Base-by-base conservation (phyloP, 2,329 filamentous ascomycete species). In the Davidsoniella eucalypti region DNA sequence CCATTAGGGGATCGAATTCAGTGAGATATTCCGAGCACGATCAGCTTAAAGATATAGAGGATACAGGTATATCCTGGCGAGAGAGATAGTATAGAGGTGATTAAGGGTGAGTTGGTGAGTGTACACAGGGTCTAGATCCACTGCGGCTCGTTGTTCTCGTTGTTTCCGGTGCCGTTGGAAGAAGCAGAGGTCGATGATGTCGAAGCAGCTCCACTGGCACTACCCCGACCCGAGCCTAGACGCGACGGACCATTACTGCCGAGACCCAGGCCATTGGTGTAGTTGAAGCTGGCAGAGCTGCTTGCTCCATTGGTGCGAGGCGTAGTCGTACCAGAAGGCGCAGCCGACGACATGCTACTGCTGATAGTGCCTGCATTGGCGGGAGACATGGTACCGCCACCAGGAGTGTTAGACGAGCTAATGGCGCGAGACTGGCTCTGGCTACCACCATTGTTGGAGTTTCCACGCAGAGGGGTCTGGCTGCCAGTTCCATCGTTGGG, bases 401-500 rank as follows among this genome's bases (percentile, higher is more conserved):
- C 45, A n/a, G 50, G 38, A 6, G 44, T 52, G 40, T 39, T 47
- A 9, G 47, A 39, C 21, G 47, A 41, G 26, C 43, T 51, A 12
- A 38, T 37, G 8, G 25, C 44, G 18, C 49, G 49, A 23, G 36
- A 41, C 42, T 52, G 51, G 39, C 39, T 47, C 25, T 52, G 48
- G 33, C 58, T 56, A 26, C 57, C 54, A 23, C 16, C 39, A 38
- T 42, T 48, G 41, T 49, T 54, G 26, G 26, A 29, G 47, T 43
- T 53, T 29, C 44, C 44, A 16, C 50, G 72, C 25, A 75, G 58
- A 3, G 70, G 62, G 38, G 76, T 68, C 61, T 79, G 75, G 12
- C 73, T 72, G 53, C 72, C 67, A 1, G 70, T 70, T 40, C 68
- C 60, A 53, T 79, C 75, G 12, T 70, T 63, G 14, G 74, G 70